Percentiles rank a stretch among this genome's conserved stretches.
Conservation (phyloP, 306 rosid genomes). For the Fagus sylvatica region DNA sequence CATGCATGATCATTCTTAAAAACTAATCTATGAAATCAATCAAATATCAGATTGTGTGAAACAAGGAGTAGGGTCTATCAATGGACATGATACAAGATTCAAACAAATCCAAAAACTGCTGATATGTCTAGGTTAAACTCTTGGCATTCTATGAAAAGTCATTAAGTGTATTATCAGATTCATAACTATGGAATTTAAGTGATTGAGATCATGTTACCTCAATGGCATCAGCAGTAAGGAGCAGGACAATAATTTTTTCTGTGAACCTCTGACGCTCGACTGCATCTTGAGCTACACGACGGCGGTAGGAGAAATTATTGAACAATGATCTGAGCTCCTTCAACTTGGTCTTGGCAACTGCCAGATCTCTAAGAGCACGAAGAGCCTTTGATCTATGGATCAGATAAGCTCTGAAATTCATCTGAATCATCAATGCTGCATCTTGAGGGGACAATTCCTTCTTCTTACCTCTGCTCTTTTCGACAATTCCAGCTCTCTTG, state of each 20-base stretch:
- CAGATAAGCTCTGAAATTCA: conserved; percentile 68
- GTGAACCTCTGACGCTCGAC: conserved; percentile 79
- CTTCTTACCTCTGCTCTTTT: conserved; percentile 62
- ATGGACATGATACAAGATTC: no score
- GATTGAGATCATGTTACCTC: conserved; percentile 48
- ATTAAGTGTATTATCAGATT: background rate
- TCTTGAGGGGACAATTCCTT: conserved; percentile 87
- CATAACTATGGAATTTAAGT: background rate
- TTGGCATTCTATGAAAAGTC: background rate
- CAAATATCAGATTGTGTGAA: no score
- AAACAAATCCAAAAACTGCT: no score
- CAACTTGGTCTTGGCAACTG: conserved; percentile 76
- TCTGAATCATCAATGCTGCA: conserved; percentile 80
- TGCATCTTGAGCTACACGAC: conserved; percentile 55
- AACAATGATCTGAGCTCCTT: conserved; percentile 77
- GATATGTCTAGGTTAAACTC: background rate
- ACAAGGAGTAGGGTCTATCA: no score
- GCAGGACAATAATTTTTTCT: conserved; percentile 84
- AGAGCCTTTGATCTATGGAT: conserved; percentile 79
- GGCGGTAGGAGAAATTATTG: conserved; percentile 70
- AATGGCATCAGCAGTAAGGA: conserved; percentile 86
- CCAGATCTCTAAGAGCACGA: conserved; percentile 79
- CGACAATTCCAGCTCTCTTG: conserved; percentile 56
- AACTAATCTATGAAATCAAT: background rate
- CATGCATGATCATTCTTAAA: background rate